Base-by-base conservation (phyloP, 192 early-diverging fungal species). In the Mortierella alpina region DNA sequence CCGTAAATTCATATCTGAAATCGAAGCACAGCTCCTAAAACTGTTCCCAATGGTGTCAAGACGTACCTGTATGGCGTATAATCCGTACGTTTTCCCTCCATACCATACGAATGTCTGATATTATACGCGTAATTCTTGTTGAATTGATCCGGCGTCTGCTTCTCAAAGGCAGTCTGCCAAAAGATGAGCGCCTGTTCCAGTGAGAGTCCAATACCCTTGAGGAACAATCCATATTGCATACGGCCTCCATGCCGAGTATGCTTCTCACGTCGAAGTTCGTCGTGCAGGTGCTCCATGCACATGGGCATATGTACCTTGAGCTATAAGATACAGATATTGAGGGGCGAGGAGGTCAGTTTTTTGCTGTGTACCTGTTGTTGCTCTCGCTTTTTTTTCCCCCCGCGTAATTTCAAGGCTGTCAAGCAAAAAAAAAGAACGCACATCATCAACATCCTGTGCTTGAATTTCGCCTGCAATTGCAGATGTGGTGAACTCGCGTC, bases 51-150 rank as follows among this genome's bases (percentile, higher is more conserved):
- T 22, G 31, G 31, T 1, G 20, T 11, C 12, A 6, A 20, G 39
- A 66, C 53, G 60, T 88, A 91, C 89, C 84, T 88, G 67, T 91
- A 96, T 15, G 95, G 90, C 42, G 83, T 83, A 75, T 95, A 96
- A 84, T 95, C 85, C 18, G 84, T 84, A 13, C 98, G 91, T 51
- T 91, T 93, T 53, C 98, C 98, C 79, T 99, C 98, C 72, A 91
- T 73, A 65, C 98, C 98, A 80, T 99, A 99, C 85, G 95, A 96
- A 88, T 97, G 95, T 45, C 97, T 90, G 52, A 99, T 89, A 82
- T 97, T 97, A 84, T 99, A 99, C 6, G 96, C 89, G 62, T 99
- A 96, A 57, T 91, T 86, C 82, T 97, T 99, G 76, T 95, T 88
- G 78, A 97, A 99, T 80, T 96, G 87, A 66, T 96, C 96, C 69